Conservation (phyloP, 1,139 yeast species). For the Hansenula sp. region DNA sequence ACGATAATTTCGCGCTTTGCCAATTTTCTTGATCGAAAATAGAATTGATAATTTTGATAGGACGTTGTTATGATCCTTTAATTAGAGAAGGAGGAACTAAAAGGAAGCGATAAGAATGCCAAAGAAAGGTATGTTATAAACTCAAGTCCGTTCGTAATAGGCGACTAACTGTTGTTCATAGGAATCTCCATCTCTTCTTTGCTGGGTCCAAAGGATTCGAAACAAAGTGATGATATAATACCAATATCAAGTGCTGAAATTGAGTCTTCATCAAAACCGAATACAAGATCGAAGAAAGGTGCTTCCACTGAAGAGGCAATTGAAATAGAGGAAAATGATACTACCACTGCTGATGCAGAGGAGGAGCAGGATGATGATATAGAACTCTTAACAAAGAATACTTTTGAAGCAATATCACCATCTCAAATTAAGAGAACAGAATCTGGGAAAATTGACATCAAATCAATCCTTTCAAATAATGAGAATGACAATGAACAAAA, state of each 20-base stretch:
- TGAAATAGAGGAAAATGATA: not conserved
- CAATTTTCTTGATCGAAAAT: too few species aligned
- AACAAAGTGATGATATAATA: not conserved
- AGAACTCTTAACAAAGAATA: not conserved
- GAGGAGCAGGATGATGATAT: not conserved
- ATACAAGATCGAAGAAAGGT: not conserved
- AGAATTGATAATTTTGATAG: too few species aligned
- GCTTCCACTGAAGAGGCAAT: not conserved
- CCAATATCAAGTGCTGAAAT: not conserved
- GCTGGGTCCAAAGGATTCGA: constrained; percentile 4
- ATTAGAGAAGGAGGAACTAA: not conserved
- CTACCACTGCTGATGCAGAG: not conserved
- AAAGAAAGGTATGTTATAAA: constrained; percentile 1
- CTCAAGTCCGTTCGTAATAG: too few species aligned
- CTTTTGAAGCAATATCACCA: not conserved
- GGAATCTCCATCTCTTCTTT: constrained; percentile 11
- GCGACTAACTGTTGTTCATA: not conserved
- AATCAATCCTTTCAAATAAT: not conserved
- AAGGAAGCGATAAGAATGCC: not conserved
- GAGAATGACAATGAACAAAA: not conserved
- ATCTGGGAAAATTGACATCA: constrained; percentile 1
- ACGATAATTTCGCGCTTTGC: not conserved
- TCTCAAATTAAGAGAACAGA: not conserved
- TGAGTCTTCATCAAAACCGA: not conserved
- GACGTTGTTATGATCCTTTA: too few species aligned